Conservation (phyloP, 805 yeast species). For the Brettanomyces anomalus region DNA sequence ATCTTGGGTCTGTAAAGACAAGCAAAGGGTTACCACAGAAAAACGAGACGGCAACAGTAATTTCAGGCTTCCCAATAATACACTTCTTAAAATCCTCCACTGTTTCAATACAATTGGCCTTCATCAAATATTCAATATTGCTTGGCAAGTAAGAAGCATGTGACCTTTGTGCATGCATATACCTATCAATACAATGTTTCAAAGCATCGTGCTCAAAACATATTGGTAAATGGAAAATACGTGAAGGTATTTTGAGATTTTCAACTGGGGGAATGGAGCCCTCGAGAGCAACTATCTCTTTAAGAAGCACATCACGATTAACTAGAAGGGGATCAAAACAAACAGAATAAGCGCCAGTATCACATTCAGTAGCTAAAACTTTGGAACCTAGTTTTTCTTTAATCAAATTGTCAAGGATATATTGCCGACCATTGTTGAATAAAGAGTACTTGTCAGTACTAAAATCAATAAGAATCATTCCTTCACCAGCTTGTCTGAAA, state of each 20-base stretch:
- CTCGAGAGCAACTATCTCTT: slow-evolving; percentile 14
- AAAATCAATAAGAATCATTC: slow-evolving; percentile 24
- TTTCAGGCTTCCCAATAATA: slow-evolving; percentile 17
- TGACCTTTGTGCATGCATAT: slow-evolving; percentile 23
- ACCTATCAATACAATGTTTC: slow-evolving; percentile 18
- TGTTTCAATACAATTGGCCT: slow-evolving; percentile 18
- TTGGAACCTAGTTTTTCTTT: slow-evolving; percentile 6
- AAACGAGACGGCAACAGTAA: slow-evolving; percentile 23
- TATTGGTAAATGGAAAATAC: slow-evolving; percentile 17
- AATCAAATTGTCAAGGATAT: slow-evolving; percentile 13
- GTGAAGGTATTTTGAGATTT: slow-evolving; percentile 20
- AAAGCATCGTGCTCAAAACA: slow-evolving; percentile 20
- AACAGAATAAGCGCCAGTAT: slow-evolving; percentile 19
- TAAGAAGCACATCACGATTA: slow-evolving; percentile 9
- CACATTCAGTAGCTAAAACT: slow-evolving; percentile 14
- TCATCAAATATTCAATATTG: slow-evolving; percentile 20
- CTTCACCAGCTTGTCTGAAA: slow-evolving; percentile 26
- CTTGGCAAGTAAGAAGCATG: slow-evolving; percentile 25
- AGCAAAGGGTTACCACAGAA: slow-evolving; percentile 23
- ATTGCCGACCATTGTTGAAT: slow-evolving; percentile 26
- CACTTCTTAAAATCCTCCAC: slow-evolving; percentile 18
- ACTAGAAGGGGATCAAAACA: slow-evolving; percentile 15
- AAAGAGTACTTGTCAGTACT: slow-evolving; percentile 21
- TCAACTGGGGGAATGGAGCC: slow-evolving; percentile 18
- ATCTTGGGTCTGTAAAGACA: slow-evolving; percentile 25